Base-by-base conservation (phyloP, 148 eudicot species). In the Arbutus unedo region DNA sequence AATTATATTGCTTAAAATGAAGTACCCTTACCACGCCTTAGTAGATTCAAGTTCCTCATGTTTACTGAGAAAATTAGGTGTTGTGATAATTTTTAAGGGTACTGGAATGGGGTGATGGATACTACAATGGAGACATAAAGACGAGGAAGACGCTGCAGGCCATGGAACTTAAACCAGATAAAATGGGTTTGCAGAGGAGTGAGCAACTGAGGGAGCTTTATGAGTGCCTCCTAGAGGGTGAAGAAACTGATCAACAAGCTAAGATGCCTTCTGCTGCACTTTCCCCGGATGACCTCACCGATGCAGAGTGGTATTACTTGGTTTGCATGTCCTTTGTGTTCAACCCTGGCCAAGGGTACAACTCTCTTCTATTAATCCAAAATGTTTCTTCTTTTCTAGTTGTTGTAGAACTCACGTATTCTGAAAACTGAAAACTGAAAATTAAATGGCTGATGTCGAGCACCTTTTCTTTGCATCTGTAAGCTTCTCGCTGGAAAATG, bases 241-340 rank as follows among this genome's bases (percentile, higher is more conserved):
- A 88, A 79, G 90, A 88, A 82, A 60, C 80, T 4, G 90, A 87
- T 25, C 85, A 74, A 83, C 89, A 79, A 64, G 85, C 81, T 43
- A 84, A 76, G 79, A 83, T 78, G 80, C 79, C 85, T 57, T 76
- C 87, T 59, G 78, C 90, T 44, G 74, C 87, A 0, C 82, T 91
- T 49, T 87, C 86, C 21, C 88, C 89, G 13, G 92, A 90, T 38
- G 92, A 90, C 21, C 90, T 91, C 76, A 78, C 91, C 43, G 81
- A 88, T 80, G 85, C 86, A 18, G 94, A 91, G 85, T 88, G 94
- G 94, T 91, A 87, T 85, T 91, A 91, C 90, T 83, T 91, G 87
- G 91, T 90, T 79, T 87, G 91, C 87, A 91, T 91, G 92, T 90
- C 94, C 82, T 91, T 88, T 86, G 83, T 81, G 8, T 91, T 88